phyloP scores from a whole-genome alignment of 371 early-diverging fungal genomes.

The Lichtheimia corymbifera region DNA sequence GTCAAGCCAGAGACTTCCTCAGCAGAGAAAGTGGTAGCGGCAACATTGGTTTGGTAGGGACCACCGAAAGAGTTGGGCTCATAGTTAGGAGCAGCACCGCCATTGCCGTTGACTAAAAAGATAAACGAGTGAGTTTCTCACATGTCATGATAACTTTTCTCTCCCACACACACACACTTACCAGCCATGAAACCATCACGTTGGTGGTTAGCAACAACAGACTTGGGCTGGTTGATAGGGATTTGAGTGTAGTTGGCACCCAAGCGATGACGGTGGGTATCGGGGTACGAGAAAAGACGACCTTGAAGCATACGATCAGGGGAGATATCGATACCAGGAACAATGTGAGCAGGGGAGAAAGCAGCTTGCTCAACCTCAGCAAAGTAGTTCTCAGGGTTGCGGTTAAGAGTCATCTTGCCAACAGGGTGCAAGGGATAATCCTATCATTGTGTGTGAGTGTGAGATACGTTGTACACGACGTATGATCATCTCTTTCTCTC shows the following conservation, averaged over 20 bases:
- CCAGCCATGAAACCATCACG: slow-evolving; percentile 71
- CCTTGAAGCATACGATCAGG: slow-evolving; percentile 80
- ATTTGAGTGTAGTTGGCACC: slow-evolving; percentile 75
- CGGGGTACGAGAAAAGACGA: slow-evolving; percentile 76
- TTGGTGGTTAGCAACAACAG: slow-evolving; percentile 63
- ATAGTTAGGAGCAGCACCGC: slow-evolving; percentile 73
- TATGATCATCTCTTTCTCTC: too few relatives aligned
- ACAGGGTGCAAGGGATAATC: slow-evolving; percentile 49
- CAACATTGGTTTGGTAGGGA: slow-evolving; percentile 54
- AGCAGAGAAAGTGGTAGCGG: slow-evolving; percentile 42
- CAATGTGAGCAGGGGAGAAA: slow-evolving; percentile 73
- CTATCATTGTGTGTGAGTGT: slow-evolving; percentile 33
- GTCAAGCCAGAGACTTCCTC: slow-evolving; percentile 51
- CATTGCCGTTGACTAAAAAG: slow-evolving; percentile 57
- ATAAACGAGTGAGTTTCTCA: slow-evolving; percentile 2
- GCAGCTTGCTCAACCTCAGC: slow-evolving; percentile 82
- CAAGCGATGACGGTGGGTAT: slow-evolving; percentile 79
- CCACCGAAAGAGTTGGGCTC: slow-evolving; percentile 74
- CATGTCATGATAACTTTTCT: too few relatives aligned
- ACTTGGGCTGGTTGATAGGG: slow-evolving; percentile 67
- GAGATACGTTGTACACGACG: slow-evolving; percentile 23
- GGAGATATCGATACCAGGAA: slow-evolving; percentile 74
- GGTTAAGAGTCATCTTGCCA: slow-evolving; percentile 73
- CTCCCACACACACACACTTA: background rate
- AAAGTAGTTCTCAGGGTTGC: slow-evolving; percentile 82